A percentile compares a stretch with the other conserved stretches of the same genome.
phyloP scores from a whole-genome alignment of 441 rosid genomes.

The Melastoma candidum region DNA sequence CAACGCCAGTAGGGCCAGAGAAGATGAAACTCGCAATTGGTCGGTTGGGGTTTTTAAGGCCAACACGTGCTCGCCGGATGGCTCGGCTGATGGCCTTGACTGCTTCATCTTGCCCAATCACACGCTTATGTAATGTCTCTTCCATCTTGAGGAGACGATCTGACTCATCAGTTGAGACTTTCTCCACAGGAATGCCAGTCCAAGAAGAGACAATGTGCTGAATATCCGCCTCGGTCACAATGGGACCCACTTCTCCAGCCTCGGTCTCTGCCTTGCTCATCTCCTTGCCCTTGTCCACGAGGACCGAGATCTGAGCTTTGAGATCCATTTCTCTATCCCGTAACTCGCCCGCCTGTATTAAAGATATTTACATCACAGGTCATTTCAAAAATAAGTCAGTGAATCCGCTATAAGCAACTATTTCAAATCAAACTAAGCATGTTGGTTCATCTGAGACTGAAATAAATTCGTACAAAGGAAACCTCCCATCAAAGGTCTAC shows the following conservation, averaged over 20 bases:
- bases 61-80: constrained; percentile 46
- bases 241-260: constrained; percentile 6
- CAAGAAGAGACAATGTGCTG: constrained; percentile 32
- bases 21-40: constrained; percentile 52
- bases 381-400: not conserved
- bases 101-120: constrained; percentile 52
- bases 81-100: constrained; percentile 42
- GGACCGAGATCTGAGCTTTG: constrained; percentile 10
- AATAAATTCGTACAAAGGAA: too few relatives aligned
- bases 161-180: constrained; percentile 37
- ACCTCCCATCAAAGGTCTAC: constrained; percentile 19
- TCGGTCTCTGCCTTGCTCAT: constrained; percentile 16
- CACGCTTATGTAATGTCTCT: constrained; percentile 28
- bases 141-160: constrained; percentile 33
- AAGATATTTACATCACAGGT: not conserved
- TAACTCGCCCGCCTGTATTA: not conserved
- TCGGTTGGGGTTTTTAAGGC: constrained; percentile 40
- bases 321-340: constrained; percentile 13
- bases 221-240: constrained; percentile 27
- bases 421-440: too few relatives aligned
- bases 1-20: constrained; percentile 53
- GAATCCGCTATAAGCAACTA: too few relatives aligned
- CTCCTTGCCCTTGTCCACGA: constrained; percentile 14
- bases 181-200: constrained; percentile 53
- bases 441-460: too few relatives aligned